These are phyloP conservation scores for Fusarium coffeatum DNA, from an alignment of 2,329 filamentous ascomycete genomes.

Conservation along the genomic window DNA sequence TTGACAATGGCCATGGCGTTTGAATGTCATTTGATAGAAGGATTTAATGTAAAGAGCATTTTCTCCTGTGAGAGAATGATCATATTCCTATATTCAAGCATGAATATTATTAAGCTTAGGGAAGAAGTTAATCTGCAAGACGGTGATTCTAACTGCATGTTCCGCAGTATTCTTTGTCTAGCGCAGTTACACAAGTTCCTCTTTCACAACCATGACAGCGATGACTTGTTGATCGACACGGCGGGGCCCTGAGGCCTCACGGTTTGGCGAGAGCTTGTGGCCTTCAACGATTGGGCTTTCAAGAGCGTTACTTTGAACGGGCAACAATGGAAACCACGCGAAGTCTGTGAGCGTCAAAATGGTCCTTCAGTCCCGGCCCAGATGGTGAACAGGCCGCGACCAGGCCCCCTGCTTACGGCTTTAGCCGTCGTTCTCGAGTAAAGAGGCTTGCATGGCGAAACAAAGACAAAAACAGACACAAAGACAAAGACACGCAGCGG, in stretches of 20 bases:
- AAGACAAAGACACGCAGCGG: neutral
- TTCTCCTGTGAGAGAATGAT: constrained; percentile 9
- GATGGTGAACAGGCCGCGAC: neutral
- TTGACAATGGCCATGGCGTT: constrained; percentile 33
- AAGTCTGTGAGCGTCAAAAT: neutral
- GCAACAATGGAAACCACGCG: constrained; percentile 10
- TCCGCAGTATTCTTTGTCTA: constrained; percentile 13
- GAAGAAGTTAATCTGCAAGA: constrained; percentile 25
- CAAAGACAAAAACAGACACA: neutral
- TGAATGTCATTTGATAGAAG: constrained; percentile 29
- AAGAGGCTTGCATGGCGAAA: constrained; percentile 31
- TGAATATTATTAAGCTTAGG: neutral
- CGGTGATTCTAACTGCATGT: constrained; percentile 1
- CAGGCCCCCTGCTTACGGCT: constrained; percentile 8
- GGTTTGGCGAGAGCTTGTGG: constrained; percentile 22
- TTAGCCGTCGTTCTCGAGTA: constrained; percentile 29
- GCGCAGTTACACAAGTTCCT: constrained; percentile 23
- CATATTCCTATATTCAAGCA: neutral
- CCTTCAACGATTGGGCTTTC: constrained; percentile 22
- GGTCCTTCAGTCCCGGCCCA: constrained; percentile 5
- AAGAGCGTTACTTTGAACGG: constrained; percentile 17
- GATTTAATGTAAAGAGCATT: constrained; percentile 9
- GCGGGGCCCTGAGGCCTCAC: constrained; percentile 13
- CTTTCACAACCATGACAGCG: constrained; percentile 9
- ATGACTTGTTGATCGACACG: constrained; percentile 20